phyloP scores from a whole-genome alignment of 1,284 basidiomycete genomes.

The Caloboletus firmus region DNA sequence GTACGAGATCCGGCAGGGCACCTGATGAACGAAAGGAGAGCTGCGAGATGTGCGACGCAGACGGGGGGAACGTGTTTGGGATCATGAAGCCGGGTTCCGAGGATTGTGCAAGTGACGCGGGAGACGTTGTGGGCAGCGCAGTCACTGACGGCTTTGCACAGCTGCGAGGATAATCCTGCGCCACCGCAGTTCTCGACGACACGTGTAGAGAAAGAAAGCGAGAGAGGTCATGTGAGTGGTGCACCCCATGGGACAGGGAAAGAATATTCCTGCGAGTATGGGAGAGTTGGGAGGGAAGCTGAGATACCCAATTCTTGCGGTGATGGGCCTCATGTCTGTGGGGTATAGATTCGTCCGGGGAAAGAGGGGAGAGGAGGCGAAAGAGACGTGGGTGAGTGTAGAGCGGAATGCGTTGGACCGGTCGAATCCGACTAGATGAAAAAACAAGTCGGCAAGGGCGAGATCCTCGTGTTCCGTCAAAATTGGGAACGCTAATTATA shows the following conservation, averaged over 20 bases:
- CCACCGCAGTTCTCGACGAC: not conserved
- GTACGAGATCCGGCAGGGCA: constrained; percentile 13
- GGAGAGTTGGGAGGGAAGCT: too few relatives aligned
- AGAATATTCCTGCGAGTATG: not conserved
- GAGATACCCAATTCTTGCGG: too few relatives aligned
- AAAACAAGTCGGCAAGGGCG: not conserved
- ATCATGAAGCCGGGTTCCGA: constrained; percentile 7
- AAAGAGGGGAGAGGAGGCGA: constrained; percentile 19
- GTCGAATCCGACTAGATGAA: not conserved
- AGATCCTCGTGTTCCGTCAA: constrained; percentile 13
- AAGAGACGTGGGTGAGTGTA: not conserved
- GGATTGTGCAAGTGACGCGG: not conserved
- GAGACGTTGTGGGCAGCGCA: not conserved
- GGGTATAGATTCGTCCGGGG: constrained; percentile 27
- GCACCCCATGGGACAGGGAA: not conserved
- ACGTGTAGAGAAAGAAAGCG: not conserved
- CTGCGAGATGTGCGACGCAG: constrained; percentile 3
- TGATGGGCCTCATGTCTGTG: constrained; percentile 20
- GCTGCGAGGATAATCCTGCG: not conserved
- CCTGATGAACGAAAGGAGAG: not conserved
- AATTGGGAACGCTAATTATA: constrained; percentile 1
- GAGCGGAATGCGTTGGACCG: too few relatives aligned
- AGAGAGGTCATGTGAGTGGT: not conserved
- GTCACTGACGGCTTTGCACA: not conserved
- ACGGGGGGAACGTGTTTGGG: constrained; percentile 5